Evolutionary conservation across 2,329 filamentous ascomycete genomes (phyloP).

Genomic region (Hypocreales sp.): DNA sequence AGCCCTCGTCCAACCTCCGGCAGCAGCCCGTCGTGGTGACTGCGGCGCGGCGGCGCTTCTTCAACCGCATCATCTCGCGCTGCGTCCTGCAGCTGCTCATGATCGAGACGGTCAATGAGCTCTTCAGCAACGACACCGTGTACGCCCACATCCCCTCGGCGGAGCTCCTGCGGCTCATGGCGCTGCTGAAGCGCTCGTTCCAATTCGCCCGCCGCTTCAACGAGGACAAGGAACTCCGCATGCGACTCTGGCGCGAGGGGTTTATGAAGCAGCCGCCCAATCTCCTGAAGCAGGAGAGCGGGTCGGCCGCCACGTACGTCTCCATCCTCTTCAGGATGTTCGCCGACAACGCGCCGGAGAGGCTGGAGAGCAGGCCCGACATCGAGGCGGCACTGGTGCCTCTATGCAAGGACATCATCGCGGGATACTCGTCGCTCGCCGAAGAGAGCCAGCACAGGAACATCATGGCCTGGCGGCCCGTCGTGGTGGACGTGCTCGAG

Average conservation of each 20-base stretch:
- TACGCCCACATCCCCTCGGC: constrained; percentile 84
- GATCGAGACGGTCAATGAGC: constrained; percentile 98
- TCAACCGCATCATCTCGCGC: constrained; percentile 98
- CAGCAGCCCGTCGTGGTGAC: constrained; percentile 88
- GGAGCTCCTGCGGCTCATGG: constrained; percentile 86
- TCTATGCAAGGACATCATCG: constrained; percentile 86
- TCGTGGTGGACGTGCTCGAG: constrained; percentile 92
- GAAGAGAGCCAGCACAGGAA: constrained; percentile 96
- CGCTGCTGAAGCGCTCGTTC: constrained; percentile 85
- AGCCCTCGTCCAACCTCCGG: constrained; percentile 58
- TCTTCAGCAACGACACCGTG: constrained; percentile 94
- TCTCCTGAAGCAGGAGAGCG: constrained; percentile 89
- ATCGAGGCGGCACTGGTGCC: constrained; percentile 89
- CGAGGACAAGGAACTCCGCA: constrained; percentile 87
- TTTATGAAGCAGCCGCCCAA: constrained; percentile 99
- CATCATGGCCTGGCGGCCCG: constrained; percentile 90
- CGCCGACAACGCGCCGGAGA: constrained; percentile 71
- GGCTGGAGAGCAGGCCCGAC: constrained; percentile 61
- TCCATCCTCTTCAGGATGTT: constrained; percentile 97
- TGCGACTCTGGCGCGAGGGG: constrained; percentile 87
- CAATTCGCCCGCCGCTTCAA: constrained; percentile 97
- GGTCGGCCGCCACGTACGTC: constrained; percentile 86
- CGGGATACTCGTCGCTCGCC: constrained; percentile 70
- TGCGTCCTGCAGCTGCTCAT: constrained; percentile 95
- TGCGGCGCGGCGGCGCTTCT: constrained; percentile 81